Conservation (phyloP, 1,139 yeast genomes). For the Meyerozyma sp. region DNA sequence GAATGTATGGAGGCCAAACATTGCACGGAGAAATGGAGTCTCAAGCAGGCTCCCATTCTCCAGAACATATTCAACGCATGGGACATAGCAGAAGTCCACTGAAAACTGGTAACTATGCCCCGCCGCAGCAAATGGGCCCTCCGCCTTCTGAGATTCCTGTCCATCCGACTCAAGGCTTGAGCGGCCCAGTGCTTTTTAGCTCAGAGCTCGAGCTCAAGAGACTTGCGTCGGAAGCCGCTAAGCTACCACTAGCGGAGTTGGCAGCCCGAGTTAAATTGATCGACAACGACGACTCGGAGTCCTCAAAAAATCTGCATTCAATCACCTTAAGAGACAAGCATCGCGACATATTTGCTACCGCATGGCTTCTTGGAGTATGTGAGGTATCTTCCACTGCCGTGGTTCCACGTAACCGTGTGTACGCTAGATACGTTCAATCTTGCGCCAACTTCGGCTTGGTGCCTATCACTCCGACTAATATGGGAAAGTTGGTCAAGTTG, state of each 20-base stretch:
- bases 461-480: slow-evolving; percentile 82
- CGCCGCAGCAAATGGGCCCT: no score
- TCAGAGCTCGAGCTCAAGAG: slow-evolving; percentile 43
- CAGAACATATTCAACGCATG: neutral
- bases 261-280: slow-evolving; percentile 45
- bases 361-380: slow-evolving; percentile 72
- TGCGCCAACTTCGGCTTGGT: slow-evolving; percentile 64
- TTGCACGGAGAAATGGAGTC: neutral
- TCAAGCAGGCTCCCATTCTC: neutral
- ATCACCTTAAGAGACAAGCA: slow-evolving; percentile 48
- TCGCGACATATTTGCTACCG: slow-evolving; percentile 75
- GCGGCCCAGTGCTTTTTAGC: slow-evolving; percentile 1
- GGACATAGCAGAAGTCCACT: neutral
- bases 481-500: slow-evolving; percentile 76
- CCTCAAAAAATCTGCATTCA: slow-evolving; percentile 4
- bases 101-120: neutral
- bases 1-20: neutral
- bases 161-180: no score
- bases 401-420: slow-evolving; percentile 78
- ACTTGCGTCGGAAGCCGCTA: slow-evolving; percentile 40
- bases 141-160: no score
- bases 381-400: slow-evolving; percentile 61
- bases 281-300: slow-evolving; percentile 28
- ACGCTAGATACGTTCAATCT: slow-evolving; percentile 69
- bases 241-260: slow-evolving; percentile 44